Percentiles rank a stretch among this genome's conserved stretches.
Evolutionary conservation across 2,329 filamentous ascomycete genomes (phyloP).

Genomic region (Dendryphion nanum): DNA sequence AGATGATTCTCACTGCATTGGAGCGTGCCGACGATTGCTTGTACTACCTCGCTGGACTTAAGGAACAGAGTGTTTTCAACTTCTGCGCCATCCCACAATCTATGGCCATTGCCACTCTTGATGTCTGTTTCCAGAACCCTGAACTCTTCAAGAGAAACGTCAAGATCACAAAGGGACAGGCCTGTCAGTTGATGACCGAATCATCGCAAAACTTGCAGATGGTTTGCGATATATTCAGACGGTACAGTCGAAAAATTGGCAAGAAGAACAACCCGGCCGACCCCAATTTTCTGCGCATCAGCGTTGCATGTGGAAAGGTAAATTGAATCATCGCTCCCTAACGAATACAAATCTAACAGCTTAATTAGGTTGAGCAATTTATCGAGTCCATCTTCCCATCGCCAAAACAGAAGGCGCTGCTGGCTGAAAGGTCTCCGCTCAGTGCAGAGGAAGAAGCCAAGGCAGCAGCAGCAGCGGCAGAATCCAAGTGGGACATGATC

Average conservation of each 20-base stretch:
- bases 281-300: constrained; percentile 89
- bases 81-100: constrained; percentile 95
- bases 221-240: constrained; percentile 78
- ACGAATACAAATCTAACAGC: background rate
- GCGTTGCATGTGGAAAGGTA: constrained; percentile 83
- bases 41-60: constrained; percentile 95
- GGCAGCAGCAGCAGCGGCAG: constrained; percentile 51
- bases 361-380: constrained; percentile 81
- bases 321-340: constrained; percentile 15
- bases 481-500: constrained; percentile 55
- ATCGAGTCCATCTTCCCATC: constrained; percentile 90
- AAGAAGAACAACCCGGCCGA: constrained; percentile 93
- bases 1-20: constrained; percentile 91
- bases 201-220: constrained; percentile 86
- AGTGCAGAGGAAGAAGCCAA: constrained; percentile 58
- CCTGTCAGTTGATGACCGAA: constrained; percentile 86
- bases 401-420: constrained; percentile 70
- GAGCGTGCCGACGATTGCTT: constrained; percentile 87
- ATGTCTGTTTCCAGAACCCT: constrained; percentile 89
- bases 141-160: constrained; percentile 81
- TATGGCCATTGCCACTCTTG: constrained; percentile 96
- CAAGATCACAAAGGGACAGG: constrained; percentile 95
- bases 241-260: constrained; percentile 77
- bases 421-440: constrained; percentile 24
- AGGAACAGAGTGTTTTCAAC: constrained; percentile 98